Percentiles rank a stretch among this genome's conserved stretches.
Evolutionary conservation across 1,284 basidiomycete genomes (phyloP).

Genomic region (Clitocybe nebularis): DNA sequence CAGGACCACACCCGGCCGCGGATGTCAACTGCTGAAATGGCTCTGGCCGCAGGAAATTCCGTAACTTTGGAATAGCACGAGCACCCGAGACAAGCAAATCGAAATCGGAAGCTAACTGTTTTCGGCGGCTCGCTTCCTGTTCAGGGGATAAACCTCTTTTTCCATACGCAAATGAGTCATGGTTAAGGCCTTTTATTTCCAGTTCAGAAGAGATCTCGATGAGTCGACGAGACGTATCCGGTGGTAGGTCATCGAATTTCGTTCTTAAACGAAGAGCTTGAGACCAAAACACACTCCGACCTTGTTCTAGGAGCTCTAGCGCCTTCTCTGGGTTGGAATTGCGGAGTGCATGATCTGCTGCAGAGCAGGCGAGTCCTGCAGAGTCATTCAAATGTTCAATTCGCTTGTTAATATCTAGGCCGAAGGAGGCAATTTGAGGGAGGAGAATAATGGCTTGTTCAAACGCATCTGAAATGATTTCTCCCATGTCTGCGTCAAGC

Average conservation of each 20-base stretch:
- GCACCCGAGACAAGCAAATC: too few relatives aligned
- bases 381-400: not conserved
- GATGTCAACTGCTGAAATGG: not conserved
- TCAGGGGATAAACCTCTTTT: too few relatives aligned
- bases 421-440: not conserved
- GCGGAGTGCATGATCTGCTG: not conserved
- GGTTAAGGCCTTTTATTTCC: too few relatives aligned
- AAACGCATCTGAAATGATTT: not conserved
- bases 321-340: not conserved
- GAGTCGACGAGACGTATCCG: too few relatives aligned
- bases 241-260: not conserved
- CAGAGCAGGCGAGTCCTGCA: not conserved
- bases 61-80: not conserved
- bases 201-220: too few relatives aligned
- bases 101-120: too few relatives aligned
- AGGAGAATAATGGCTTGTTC: not conserved
- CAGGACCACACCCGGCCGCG: not conserved
- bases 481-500: too few relatives aligned
- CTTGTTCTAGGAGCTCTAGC: not conserved
- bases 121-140: too few relatives aligned
- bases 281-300: not conserved
- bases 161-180: too few relatives aligned
- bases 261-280: not conserved
- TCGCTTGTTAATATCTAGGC: not conserved
- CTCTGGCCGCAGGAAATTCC: not conserved